These are phyloP conservation scores for Backusella mclennaniae DNA, from an alignment of 192 early-diverging fungal species.

Conservation along the genomic window DNA sequence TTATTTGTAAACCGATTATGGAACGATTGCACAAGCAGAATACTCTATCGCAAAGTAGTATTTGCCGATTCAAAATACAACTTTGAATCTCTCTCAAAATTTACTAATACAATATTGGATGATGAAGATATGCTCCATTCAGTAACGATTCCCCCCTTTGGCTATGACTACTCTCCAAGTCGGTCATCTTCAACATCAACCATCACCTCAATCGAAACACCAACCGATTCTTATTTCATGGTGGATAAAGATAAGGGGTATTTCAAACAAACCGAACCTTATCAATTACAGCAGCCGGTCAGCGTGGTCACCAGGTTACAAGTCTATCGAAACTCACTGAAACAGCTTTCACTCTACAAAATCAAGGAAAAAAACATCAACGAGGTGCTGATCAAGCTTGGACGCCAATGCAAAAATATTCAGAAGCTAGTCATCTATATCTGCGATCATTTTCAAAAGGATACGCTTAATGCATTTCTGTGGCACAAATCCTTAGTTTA, in stretches of 20 bases:
- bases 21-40: slow-evolving; percentile 22
- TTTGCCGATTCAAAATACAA: slow-evolving; percentile 30
- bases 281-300: neutral
- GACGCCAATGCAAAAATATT: neutral
- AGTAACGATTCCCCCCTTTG: neutral
- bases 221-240: neutral
- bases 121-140: too few species aligned
- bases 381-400: neutral
- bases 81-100: slow-evolving; percentile 13
- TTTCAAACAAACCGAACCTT: neutral
- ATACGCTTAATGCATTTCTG: slow-evolving; percentile 36
- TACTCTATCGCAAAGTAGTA: slow-evolving; percentile 27
- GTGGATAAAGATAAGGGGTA: neutral
- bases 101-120: slow-evolving; percentile 3
- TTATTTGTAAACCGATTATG: slow-evolving; percentile 32
- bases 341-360: neutral
- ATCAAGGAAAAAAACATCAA: neutral
- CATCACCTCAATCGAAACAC: neutral
- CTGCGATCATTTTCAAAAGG: slow-evolving; percentile 46
- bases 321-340: neutral
- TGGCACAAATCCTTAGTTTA: slow-evolving; percentile 34
- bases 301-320: neutral
- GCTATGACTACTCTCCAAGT: neutral
- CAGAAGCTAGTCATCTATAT: neutral
- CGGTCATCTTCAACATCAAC: slow-evolving; percentile 12